Base-by-base conservation (phyloP, 768 basidiomycete species). In the Trametes meyenii region DNA sequence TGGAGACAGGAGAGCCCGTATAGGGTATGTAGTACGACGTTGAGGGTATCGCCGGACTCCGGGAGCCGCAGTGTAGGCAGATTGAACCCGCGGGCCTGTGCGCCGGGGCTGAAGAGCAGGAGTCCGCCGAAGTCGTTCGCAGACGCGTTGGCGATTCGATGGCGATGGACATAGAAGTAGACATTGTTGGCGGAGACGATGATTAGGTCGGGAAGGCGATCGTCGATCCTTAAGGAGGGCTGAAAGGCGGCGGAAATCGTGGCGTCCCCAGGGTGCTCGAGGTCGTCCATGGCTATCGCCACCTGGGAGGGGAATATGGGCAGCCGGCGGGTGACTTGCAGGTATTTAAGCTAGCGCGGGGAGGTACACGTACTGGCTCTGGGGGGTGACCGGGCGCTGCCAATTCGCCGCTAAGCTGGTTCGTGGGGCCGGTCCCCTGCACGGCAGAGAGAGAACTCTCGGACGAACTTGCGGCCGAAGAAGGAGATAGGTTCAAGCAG, bases 21-120 rank as follows among this genome's bases (percentile, higher is more conserved):
- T 52, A 76, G 62, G 8, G 68, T 62, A 59, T 77, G 76, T 17
- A 78, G 62, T 24, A 77, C 58, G 55, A 77, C 59, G 63, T 76
- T 76, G 61, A 77, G 60, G 1, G 73, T 67, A 2, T 59, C 49
- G 11, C 76, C 69, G 3, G 58, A n/a, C 49, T 76, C 74, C 16
- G 73, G 65, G 21, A 76, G 53, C 24, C 55, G 16, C 58, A 73
- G 21, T 23, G 73, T 53, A n/a, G 66, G 62, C 5, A 61, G 54
- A 33, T 33, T 33, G 36, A 40, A 40, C 5, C 57, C 63, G n/a
- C 35, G 51, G 1, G 19, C 5, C 13, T 35, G 44, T 8, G 29
- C 48, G 24, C 52, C 66, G 21, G 61, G 24, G 43, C 33, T 58
- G 53, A 39, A n/a, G 42, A 75, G 60, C 42, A 75, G 55, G n/a